These are phyloP conservation scores for Zymoseptoria brevis DNA, from an alignment of 2,329 filamentous ascomycete genomes.

Conservation along the genomic window DNA sequence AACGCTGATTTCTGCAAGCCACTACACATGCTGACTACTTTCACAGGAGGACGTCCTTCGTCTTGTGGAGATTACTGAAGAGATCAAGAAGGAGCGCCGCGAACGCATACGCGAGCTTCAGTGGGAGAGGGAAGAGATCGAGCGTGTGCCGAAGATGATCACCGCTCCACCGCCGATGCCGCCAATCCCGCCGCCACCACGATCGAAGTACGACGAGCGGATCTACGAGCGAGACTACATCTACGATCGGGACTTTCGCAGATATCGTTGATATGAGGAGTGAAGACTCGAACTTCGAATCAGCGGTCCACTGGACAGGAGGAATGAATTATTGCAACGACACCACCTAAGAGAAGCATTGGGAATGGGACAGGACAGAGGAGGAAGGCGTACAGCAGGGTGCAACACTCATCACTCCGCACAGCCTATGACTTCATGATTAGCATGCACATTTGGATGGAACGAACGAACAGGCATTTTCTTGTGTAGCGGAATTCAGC, in stretches of 20 bases:
- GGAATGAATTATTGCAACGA: not conserved
- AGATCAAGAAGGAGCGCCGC: constrained; percentile 62
- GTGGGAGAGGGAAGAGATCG: constrained; percentile 51
- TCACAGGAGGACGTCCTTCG: constrained; percentile 75
- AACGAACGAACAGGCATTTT: not conserved
- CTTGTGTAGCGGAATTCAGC: not conserved
- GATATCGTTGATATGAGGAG: constrained; percentile 7
- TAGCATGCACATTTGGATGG: not conserved
- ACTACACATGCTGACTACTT: constrained; percentile 1
- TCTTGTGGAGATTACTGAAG: constrained; percentile 73
- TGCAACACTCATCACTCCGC: not conserved
- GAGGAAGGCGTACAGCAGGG: not conserved
- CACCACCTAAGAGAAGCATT: not conserved
- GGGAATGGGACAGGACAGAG: not conserved
- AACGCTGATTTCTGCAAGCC: not conserved
- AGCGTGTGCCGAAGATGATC: constrained; percentile 38
- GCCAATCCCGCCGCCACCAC: constrained; percentile 33
- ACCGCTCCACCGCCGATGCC: constrained; percentile 28
- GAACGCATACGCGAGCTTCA: constrained; percentile 52
- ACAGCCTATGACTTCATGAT: not conserved
- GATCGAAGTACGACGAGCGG: constrained; percentile 51
- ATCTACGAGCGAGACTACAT: constrained; percentile 61
- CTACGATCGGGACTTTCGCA: constrained; percentile 44
- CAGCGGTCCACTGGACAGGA: not conserved
- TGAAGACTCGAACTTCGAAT: not conserved